phyloP scores from a whole-genome alignment of 139 green algal species.

The Deuterostichococcus epilithicus region DNA sequence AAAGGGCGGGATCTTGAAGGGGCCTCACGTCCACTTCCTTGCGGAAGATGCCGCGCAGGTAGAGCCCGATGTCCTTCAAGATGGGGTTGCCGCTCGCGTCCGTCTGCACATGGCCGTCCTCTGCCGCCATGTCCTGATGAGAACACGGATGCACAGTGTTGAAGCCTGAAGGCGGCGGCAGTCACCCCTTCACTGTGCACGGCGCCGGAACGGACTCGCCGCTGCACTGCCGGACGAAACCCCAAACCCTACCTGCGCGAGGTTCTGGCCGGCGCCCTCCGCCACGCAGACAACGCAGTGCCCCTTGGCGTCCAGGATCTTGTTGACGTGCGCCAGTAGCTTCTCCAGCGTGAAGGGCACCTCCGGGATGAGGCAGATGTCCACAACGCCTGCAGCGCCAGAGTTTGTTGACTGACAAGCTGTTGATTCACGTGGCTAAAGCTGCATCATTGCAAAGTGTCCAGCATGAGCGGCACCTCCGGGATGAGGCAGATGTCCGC shows the following conservation, averaged over 20 bases:
- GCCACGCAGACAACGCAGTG: constrained; percentile 85
- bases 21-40: constrained; percentile 55
- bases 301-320: constrained; percentile 70
- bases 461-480: constrained; percentile 82
- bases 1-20: too few relatives aligned
- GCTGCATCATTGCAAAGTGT: constrained; percentile 29
- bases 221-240: not conserved
- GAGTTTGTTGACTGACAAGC: too few relatives aligned
- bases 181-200: not conserved
- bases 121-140: constrained; percentile 25
- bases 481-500: constrained; percentile 92
- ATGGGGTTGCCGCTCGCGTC: constrained; percentile 89
- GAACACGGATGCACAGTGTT: not conserved
- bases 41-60: constrained; percentile 73
- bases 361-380: constrained; percentile 97
- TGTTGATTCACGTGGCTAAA: too few relatives aligned
- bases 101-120: constrained; percentile 28
- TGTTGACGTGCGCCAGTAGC: constrained; percentile 54
- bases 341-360: constrained; percentile 79
- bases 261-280: constrained; percentile 88
- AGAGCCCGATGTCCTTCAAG: constrained; percentile 82
- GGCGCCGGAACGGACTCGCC: not conserved
- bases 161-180: not conserved
- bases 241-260: constrained; percentile 13
- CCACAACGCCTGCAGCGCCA: constrained; percentile 72